Conservation (phyloP, 345 rosid genomes). For the Carallia pectinifolia region DNA sequence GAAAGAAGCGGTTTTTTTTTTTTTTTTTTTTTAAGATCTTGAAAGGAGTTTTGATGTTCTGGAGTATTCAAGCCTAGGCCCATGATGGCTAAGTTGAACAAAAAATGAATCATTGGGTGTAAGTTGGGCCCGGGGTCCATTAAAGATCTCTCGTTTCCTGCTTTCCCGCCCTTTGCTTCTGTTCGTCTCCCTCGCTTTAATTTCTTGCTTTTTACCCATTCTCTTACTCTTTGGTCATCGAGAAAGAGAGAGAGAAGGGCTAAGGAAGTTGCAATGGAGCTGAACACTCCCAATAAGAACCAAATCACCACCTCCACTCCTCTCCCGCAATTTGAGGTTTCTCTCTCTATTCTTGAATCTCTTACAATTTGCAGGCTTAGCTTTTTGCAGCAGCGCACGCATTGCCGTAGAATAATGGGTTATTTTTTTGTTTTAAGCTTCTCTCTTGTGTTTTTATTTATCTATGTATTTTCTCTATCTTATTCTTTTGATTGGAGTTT, state of each 20-base stretch:
- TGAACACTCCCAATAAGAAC: conserved; percentile 63
- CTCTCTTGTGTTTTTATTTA: background rate
- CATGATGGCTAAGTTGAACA: too few species aligned
- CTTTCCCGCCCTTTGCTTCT: conserved; percentile 12
- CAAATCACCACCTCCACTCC: conserved; percentile 36
- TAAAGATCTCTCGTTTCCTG: background rate
- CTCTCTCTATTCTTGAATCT: background rate
- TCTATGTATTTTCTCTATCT: too few species aligned
- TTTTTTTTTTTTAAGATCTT: too few species aligned
- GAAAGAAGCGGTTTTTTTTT: too few species aligned
- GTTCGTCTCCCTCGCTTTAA: background rate
- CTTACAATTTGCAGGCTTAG: background rate
- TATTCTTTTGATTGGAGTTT: background rate
- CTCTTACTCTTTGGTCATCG: background rate
- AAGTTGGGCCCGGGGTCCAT: too few species aligned
- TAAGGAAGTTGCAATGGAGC: conserved; percentile 13
- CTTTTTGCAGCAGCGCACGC: background rate
- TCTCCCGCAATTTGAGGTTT: conserved; percentile 44
- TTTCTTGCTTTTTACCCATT: background rate
- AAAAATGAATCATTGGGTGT: too few species aligned
- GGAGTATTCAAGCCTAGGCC: too few species aligned
- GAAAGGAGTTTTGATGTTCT: too few species aligned
- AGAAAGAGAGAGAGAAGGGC: background rate
- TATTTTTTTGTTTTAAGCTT: background rate
- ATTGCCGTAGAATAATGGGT: background rate